phyloP scores from a whole-genome alignment of 441 rosid genomes.

The Capsella rubella region DNA sequence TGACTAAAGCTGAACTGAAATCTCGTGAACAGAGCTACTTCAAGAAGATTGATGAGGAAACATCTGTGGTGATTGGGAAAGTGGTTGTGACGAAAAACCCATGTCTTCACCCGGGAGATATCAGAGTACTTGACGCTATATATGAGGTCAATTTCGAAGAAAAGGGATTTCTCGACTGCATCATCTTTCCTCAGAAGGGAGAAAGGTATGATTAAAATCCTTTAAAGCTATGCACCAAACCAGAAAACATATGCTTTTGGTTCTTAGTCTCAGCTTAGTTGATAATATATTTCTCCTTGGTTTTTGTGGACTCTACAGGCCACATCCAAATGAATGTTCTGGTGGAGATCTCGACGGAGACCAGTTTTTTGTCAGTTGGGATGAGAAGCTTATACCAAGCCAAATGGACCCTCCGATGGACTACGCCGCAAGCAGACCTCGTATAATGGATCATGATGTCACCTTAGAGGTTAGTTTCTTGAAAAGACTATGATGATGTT shows the following conservation, averaged over 20 bases:
- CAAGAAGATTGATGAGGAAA: slow-evolving; percentile 65
- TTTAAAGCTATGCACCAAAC: slow-evolving; percentile 9
- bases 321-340: slow-evolving; percentile 98
- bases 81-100: slow-evolving; percentile 94
- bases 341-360: slow-evolving; percentile 99
- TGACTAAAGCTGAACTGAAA: slow-evolving; percentile 72
- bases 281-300: slow-evolving; percentile 10
- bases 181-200: slow-evolving; percentile 89
- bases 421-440: slow-evolving; percentile 78
- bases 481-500: background rate
- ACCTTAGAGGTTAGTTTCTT: slow-evolving; percentile 66
- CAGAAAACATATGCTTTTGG: slow-evolving; percentile 33
- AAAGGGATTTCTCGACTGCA: slow-evolving; percentile 74
- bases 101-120: slow-evolving; percentile 95
- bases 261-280: slow-evolving; percentile 19
- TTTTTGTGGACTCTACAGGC: slow-evolving; percentile 56
- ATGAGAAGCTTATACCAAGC: slow-evolving; percentile 69
- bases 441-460: slow-evolving; percentile 86
- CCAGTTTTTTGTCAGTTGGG: slow-evolving; percentile 90
- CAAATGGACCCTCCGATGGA: slow-evolving; percentile 85
- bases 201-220: slow-evolving; percentile 56
- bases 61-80: slow-evolving; percentile 70
- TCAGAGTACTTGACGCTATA: slow-evolving; percentile 88
- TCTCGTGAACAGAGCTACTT: slow-evolving; percentile 59
- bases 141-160: slow-evolving; percentile 67